Conservation (phyloP, 139 green algal genomes). For the Yamagishiella unicocca region DNA sequence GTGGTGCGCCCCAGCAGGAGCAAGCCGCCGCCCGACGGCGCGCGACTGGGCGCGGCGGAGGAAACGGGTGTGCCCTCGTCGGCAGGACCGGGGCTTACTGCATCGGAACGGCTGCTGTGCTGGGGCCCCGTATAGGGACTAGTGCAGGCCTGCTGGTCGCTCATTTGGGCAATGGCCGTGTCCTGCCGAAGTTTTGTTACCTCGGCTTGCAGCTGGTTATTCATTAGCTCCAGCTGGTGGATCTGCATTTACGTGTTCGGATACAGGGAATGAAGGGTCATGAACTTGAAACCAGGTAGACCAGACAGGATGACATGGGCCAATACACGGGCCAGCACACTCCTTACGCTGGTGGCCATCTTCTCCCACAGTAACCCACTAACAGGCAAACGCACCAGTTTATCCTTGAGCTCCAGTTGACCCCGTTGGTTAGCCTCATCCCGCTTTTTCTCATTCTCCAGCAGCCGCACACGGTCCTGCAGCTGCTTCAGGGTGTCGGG, state of each 20-base stretch:
- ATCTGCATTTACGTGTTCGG: not conserved
- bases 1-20: conserved; percentile 29
- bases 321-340: too few species aligned
- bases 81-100: not conserved
- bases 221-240: conserved; percentile 26
- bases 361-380: too few species aligned
- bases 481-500: not conserved
- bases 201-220: conserved; percentile 10
- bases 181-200: not conserved
- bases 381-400: conserved; percentile 32
- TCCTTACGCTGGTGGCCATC: too few species aligned
- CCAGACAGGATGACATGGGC: too few species aligned
- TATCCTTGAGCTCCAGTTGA: conserved; percentile 44
- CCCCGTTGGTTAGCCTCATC: not conserved
- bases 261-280: not conserved
- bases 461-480: conserved; percentile 27
- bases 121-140: not conserved
- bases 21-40: not conserved
- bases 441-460: conserved; percentile 29
- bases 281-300: too few species aligned
- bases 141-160: not conserved
- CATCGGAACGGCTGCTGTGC: not conserved
- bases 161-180: not conserved
- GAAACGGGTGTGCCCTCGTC: not conserved
- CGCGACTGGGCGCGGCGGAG: not conserved